phyloP scores from a whole-genome alignment of 768 basidiomycete species.

The Amanita fuliginea region DNA sequence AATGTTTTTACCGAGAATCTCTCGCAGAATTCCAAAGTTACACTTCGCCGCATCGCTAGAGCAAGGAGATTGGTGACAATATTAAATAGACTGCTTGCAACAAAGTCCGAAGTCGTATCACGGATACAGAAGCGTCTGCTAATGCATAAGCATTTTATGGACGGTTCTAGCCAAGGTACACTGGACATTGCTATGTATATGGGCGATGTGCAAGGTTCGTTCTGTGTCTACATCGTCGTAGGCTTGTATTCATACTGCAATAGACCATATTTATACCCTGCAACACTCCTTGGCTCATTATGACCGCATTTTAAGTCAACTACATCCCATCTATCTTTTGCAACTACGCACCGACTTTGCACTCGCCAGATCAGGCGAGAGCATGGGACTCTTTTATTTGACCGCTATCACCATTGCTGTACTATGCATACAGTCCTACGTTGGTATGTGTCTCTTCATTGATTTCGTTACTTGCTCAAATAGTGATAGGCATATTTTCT shows the following conservation, averaged over 20 bases:
- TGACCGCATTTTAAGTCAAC: constrained; percentile 81
- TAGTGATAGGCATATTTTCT: constrained; percentile 46
- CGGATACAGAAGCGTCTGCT: constrained; percentile 68
- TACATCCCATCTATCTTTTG: constrained; percentile 77
- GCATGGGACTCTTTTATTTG: constrained; percentile 56
- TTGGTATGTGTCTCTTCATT: constrained; percentile 29
- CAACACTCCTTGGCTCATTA: constrained; percentile 79
- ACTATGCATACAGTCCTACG: constrained; percentile 48
- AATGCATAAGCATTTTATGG: constrained; percentile 24
- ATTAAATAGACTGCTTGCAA: constrained; percentile 59
- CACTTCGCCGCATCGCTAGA: constrained; percentile 67
- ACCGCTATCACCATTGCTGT: constrained; percentile 59
- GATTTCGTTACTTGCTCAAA: background rate
- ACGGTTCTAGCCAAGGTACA: constrained; percentile 33
- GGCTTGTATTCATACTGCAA: constrained; percentile 6
- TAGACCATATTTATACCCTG: constrained; percentile 85
- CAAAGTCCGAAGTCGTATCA: constrained; percentile 76
- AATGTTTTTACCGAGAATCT: background rate
- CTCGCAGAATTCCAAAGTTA: constrained; percentile 21
- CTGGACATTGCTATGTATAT: constrained; percentile 77
- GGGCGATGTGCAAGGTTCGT: constrained; percentile 81
- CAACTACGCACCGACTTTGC: constrained; percentile 58
- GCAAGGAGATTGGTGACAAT: constrained; percentile 73
- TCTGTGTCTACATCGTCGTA: background rate
- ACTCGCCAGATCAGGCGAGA: constrained; percentile 48